These are phyloP conservation scores for Cicer chorassanicum DNA, from an alignment of 306 rosid genomes.

Conservation along the genomic window DNA sequence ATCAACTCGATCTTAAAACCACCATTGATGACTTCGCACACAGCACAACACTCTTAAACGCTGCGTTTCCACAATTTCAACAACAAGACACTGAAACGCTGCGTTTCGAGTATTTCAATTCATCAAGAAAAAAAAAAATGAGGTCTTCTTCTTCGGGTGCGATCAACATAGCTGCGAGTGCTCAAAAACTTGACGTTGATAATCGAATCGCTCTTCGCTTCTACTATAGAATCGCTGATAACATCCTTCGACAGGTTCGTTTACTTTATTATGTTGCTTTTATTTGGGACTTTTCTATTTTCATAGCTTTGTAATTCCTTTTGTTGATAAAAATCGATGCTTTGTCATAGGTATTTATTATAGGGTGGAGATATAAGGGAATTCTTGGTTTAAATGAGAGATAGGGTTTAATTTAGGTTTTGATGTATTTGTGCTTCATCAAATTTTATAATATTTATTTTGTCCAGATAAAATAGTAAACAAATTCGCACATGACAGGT, in stretches of 20 bases:
- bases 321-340: constrained; percentile 8
- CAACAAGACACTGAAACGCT: constrained; percentile 16
- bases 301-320: not conserved
- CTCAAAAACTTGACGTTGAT: constrained; percentile 76
- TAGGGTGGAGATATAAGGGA: not conserved
- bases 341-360: constrained; percentile 19
- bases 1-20: constrained; percentile 37
- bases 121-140: constrained; percentile 44
- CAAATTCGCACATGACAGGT: too few relatives aligned
- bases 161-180: constrained; percentile 73
- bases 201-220: constrained; percentile 79
- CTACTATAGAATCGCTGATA: constrained; percentile 85
- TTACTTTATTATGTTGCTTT: not conserved
- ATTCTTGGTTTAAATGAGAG: not conserved
- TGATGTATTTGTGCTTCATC: not conserved
- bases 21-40: constrained; percentile 53
- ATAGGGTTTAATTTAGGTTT: constrained; percentile 22
- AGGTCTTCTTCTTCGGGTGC: constrained; percentile 60
- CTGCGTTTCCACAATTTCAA: too few relatives aligned
- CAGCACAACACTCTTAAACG: not conserved
- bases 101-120: not conserved
- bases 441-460: not conserved
- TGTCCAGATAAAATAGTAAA: too few relatives aligned
- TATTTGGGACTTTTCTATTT: not conserved
- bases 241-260: constrained; percentile 81